A percentile compares a stretch with the other conserved stretches of the same genome.
phyloP scores from a whole-genome alignment of 768 basidiomycete species.

The Hydnum rufescens region DNA sequence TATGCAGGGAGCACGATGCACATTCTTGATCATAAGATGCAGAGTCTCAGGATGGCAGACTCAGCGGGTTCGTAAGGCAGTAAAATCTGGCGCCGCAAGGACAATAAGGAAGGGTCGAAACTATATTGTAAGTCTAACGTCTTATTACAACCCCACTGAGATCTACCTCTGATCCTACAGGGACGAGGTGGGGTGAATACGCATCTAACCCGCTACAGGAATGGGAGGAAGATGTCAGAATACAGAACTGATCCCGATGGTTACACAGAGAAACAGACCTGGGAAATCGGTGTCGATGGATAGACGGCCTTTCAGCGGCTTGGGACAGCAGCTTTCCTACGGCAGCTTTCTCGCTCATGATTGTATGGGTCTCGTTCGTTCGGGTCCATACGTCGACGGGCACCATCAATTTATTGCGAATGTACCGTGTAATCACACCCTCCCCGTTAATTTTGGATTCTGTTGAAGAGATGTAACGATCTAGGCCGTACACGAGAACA shows the following conservation, averaged over 20 bases:
- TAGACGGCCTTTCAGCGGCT: not conserved
- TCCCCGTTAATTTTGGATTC: not conserved
- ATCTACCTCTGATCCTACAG: not conserved
- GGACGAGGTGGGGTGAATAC: not conserved
- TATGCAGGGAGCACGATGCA: too few relatives aligned
- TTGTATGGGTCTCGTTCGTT: not conserved
- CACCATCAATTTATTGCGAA: not conserved
- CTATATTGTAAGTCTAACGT: too few relatives aligned
- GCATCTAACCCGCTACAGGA: not conserved
- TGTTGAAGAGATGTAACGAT: not conserved
- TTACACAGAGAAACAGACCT: not conserved
- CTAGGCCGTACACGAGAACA: conserved; percentile 28
- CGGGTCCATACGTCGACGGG: not conserved
- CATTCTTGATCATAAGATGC: too few relatives aligned
- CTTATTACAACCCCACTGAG: too few relatives aligned
- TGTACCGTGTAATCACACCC: not conserved
- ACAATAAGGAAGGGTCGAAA: too few relatives aligned
- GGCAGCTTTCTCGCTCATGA: not conserved
- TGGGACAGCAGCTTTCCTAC: not conserved
- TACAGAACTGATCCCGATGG: not conserved
- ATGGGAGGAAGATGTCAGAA: not conserved
- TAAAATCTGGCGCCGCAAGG: too few relatives aligned
- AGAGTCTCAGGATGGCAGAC: too few relatives aligned
- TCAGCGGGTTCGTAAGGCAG: too few relatives aligned
- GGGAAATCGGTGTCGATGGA: not conserved